Base-by-base conservation (phyloP, 2,329 filamentous ascomycete genomes). In the Clonostachys solani region DNA sequence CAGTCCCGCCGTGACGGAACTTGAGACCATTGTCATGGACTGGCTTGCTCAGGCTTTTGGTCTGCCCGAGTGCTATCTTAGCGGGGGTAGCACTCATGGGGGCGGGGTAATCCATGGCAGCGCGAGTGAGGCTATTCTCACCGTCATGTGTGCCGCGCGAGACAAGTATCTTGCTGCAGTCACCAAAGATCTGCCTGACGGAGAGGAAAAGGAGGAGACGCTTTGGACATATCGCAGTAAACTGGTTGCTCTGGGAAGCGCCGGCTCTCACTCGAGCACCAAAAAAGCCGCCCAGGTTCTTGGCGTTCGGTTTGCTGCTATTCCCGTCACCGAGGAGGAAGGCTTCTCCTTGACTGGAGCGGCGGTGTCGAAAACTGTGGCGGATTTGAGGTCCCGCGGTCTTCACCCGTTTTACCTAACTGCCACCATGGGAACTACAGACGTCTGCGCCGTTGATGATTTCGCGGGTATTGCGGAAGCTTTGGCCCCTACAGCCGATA, bases 91-190 rank as follows among this genome's bases (percentile, higher is more conserved):
- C n/a, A 82, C 78, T 7, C 64, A 65, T 49, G 91, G 91, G 37
- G 92, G 92, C 17, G 92, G 92, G 33, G 91, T 96, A n/a, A 94
- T 97, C 52, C 92, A 96, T 64, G 91, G 92, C 18, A 91, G 85
- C 34, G 92, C 92, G 1, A 91, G 86, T 49, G 92, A 97, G 69
- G 89, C 91, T 13, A 80, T 96, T 40, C 80, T 94, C 6, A 95
- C 89, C 0, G 84, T 87, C 53, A 87, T 96, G 76, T 86, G 95
- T 3, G 91, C 91, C 3, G 92, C 92, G 0, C 75, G 92, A 12
- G 92, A 96, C 61, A 80, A 87, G 61, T 89, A 87, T 60, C 75
- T 94, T 7, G 73, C 78, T 17, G 77, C 81, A 47, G 78, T 78
- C 9, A 78, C 80, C 1, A 72, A 77, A 6, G 63, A 74, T 48